These are phyloP conservation scores for Eutypella sp. DNA, from an alignment of 2,329 filamentous ascomycete genomes.

Conservation along the genomic window DNA sequence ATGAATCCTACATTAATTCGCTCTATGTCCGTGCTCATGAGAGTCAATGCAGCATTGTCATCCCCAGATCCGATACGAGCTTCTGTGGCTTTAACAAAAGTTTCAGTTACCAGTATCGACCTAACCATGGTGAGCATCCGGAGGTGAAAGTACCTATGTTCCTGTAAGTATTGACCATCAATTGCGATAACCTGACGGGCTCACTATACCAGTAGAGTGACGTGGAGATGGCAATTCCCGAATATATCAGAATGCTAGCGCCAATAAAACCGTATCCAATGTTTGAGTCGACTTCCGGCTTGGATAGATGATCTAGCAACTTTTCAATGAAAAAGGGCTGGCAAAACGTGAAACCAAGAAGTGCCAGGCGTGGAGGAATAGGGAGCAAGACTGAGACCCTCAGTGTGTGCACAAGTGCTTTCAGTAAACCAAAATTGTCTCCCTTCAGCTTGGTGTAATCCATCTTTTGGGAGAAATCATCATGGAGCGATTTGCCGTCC, in stretches of 20 bases:
- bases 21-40: constrained; percentile 43
- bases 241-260: constrained; percentile 5
- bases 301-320: constrained; percentile 29
- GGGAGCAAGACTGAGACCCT: constrained; percentile 29
- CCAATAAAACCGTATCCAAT: constrained; percentile 6
- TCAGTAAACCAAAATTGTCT: constrained; percentile 23
- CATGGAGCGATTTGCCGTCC: constrained; percentile 13
- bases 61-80: constrained; percentile 14
- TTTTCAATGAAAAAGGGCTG: constrained; percentile 39
- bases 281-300: constrained; percentile 16
- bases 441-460: constrained; percentile 8
- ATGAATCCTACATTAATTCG: constrained; percentile 28
- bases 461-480: constrained; percentile 5
- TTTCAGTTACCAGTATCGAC: constrained; percentile 1
- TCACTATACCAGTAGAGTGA: constrained; percentile 30
- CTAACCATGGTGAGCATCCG: constrained; percentile 21
- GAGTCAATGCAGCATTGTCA: constrained; percentile 34
- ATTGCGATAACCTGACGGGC: too few relatives aligned
- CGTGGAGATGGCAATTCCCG: constrained; percentile 31
- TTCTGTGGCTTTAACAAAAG: constrained; percentile 2
- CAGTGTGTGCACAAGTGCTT: constrained; percentile 25
- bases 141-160: constrained; percentile 17
- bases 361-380: constrained; percentile 30
- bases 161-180: neutral
- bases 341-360: constrained; percentile 36